Evolutionary conservation across 805 yeast genomes (phyloP).

Genomic region (Candida ascalaphidarum): DNA sequence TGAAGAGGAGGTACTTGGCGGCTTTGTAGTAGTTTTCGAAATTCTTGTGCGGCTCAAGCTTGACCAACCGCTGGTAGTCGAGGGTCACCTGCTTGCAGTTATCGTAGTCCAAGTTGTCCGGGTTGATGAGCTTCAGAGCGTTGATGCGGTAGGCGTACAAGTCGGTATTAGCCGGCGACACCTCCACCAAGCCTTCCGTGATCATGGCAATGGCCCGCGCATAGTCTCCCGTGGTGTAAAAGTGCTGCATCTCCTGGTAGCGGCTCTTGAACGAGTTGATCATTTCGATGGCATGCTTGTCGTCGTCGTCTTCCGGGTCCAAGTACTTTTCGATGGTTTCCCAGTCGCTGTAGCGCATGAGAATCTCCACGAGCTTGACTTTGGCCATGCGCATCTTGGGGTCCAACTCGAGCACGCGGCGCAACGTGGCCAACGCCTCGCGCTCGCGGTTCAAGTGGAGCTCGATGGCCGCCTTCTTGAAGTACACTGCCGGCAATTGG

Average conservation of each 20-base stretch:
- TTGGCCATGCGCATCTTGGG: conserved; percentile 40
- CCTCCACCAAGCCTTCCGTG: too few species aligned
- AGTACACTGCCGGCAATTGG: conserved; percentile 42
- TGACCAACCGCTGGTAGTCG: conserved; percentile 18
- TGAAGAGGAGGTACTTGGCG: conserved; percentile 32
- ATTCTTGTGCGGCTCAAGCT: conserved; percentile 16
- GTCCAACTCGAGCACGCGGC: conserved; percentile 34
- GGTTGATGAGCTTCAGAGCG: too few species aligned
- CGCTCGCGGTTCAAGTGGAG: conserved; percentile 46
- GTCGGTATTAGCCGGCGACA: conserved; percentile 37
- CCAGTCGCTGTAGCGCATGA: conserved; percentile 45
- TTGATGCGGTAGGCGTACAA: conserved; percentile 24
- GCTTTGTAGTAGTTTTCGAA: conserved; percentile 14
- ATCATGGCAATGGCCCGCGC: background rate
- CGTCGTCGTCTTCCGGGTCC: conserved; percentile 4
- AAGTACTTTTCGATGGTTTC: conserved; percentile 14
- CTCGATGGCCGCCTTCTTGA: conserved; percentile 56
- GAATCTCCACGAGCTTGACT: conserved; percentile 38
- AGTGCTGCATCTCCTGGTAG: conserved; percentile 4
- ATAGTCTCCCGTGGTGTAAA: conserved; percentile 7
- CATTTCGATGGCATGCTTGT: conserved; percentile 3
- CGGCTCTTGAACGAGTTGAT: conserved; percentile 11
- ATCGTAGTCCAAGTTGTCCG: conserved; percentile 5
- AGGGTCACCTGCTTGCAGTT: conserved; percentile 5
- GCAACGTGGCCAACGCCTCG: conserved; percentile 46